Evolutionary conservation across 2,329 filamentous ascomycete genomes (phyloP), one percentile per base, ranked within the genome.

Genomic region (Colletotrichum chlorophyti): DNA sequence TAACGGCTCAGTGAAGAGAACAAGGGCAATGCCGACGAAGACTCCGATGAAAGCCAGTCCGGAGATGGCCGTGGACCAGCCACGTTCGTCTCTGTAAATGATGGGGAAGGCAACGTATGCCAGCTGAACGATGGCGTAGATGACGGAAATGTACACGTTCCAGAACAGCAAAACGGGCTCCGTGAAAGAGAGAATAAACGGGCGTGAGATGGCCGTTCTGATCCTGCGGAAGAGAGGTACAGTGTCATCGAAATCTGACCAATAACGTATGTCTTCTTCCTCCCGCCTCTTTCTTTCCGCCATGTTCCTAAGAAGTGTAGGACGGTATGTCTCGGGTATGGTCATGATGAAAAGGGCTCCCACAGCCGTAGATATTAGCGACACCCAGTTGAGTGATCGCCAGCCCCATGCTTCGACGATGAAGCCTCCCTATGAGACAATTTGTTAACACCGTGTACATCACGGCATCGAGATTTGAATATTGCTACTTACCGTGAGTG

Each of bases 21-120:
- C 63, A 5, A 63, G 50, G 1, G 53, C 42, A 43, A 64, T 64
- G 21, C 63, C 63, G 15, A 62, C 43, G 17, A 64, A 64, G 11
- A 63, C 58, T 1, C 59, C 59, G 32, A 61, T 6, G 26, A 49
- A 61, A 0, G 59, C 81, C 1, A 89, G 76, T 2, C 86, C 85
- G 1, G 81, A 80, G 19, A 84, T 50, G 1, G 83, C 80, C 1
- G 83, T 75, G 6, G 74, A 75, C 85, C 85, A 89, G 61, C 84
- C 84, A 15, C 86, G 83, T 27, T 66, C 62, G 26, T 80, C 75
- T 46, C 76, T 75, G 71, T 86, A 88, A 57, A 87, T 81, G 54
- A 87, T 86, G 0, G 85, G 85, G 65, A 87, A 86, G 29, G 83
- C 83, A 15, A 86, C 83, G 70, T 88, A 88, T 67, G 84, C 86